Evolutionary conservation across 75 land plant species (phyloP), one percentile per base, ranked within the genome.

Genomic region (Chamaecyparis obtusa): DNA sequence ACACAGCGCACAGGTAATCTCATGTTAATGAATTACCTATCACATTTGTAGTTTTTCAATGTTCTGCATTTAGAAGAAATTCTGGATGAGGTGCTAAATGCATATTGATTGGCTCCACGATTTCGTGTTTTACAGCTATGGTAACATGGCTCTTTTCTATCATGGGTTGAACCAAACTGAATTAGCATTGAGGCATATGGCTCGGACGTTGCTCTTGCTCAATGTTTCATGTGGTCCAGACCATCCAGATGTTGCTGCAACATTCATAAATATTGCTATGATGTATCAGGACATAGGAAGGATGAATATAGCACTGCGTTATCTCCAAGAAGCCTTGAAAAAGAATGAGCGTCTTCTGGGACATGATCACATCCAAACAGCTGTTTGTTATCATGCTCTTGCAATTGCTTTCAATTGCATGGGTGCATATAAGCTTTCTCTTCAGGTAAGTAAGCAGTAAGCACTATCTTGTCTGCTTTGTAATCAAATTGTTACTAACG

Each of bases 361-460:
- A 27, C 90, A 89, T 79, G 97, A 98, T 37, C 99, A 98, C 88
- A 97, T 98, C 74, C 99, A 98, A 88, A 98, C 99, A 84, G 99
- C 99, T 88, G 96, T 95, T 71, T 98, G 99, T 90, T 98, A 98
- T 87, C 99, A 97, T 94, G 99, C 99, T 41, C 94, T 98, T 86
- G 99, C 99, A 21, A 95, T 98, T 88, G 99, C 99, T 46, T 98
- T 97, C 90, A 98, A 98, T 80, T 98, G 95, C 86, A 98, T 98
- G 94, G 99, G 99, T 89, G 99, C 99, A 35, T 98, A 91, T 90
- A 98, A 98, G 88, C 94, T 98, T 9, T 97, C 99, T 69, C 87
- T 95, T 82, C 99, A 97, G 93, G 99, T 83, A 89, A 88, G 90
- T 80, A 21, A 78, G 7, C 67, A 88, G 90, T 80, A 21, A 78